A percentile compares a stretch with the other conserved stretches of the same genome.
phyloP scores from a whole-genome alignment of 2,329 filamentous ascomycete species.

The Calycina herbarum region DNA sequence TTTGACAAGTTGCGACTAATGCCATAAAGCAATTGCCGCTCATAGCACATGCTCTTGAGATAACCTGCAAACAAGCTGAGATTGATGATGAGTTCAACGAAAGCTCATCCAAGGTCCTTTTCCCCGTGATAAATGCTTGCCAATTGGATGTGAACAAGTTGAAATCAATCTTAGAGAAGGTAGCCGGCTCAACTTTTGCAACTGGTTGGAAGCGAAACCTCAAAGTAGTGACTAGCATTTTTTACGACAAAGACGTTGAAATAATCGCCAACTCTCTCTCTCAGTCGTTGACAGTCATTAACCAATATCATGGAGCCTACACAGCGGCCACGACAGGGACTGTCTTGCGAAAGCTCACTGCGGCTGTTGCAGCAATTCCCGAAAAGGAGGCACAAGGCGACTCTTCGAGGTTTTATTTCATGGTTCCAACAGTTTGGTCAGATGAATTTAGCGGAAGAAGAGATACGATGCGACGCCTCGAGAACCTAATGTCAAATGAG shows the following conservation, averaged over 20 bases:
- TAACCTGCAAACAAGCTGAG: not conserved
- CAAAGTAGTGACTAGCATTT: not conserved
- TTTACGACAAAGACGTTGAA: slow-evolving; percentile 6
- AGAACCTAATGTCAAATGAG: slow-evolving; percentile 2
- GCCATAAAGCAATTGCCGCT: slow-evolving; percentile 2
- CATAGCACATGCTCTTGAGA: slow-evolving; percentile 3
- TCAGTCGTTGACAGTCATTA: slow-evolving; percentile 6
- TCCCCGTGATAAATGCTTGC: slow-evolving; percentile 1
- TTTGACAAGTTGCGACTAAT: not conserved
- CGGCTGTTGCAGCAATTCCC: not conserved
- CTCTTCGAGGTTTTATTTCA: not conserved
- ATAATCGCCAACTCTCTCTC: not conserved
- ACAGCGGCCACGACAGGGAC: not conserved
- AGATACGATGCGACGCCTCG: slow-evolving; percentile 5
- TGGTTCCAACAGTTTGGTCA: slow-evolving; percentile 3
- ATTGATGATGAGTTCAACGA: not conserved
- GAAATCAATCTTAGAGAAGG: slow-evolving; percentile 3
- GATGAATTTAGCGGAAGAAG: slow-evolving; percentile 7
- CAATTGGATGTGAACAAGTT: not conserved
- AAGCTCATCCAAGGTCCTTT: not conserved
- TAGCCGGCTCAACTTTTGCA: not conserved
- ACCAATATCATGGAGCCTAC: slow-evolving; percentile 10
- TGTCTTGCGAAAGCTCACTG: slow-evolving; percentile 6
- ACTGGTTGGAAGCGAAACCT: slow-evolving; percentile 7
- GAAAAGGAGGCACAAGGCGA: not conserved